These are phyloP conservation scores for Puya raimondii DNA, from an alignment of 176 grass and related monocot species.

Conservation along the genomic window DNA sequence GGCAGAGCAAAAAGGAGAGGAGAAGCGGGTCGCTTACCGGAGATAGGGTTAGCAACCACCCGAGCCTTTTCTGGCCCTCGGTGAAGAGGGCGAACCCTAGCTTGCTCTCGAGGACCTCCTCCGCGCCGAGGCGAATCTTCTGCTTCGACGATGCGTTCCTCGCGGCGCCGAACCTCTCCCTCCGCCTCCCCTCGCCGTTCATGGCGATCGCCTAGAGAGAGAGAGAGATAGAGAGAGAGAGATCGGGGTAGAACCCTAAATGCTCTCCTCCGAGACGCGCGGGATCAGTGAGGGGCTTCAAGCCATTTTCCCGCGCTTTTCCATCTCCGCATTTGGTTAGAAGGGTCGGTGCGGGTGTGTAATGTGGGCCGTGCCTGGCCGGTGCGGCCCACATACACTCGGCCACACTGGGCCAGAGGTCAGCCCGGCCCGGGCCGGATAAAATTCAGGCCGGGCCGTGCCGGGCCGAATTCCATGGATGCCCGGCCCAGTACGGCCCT, in stretches of 20 bases:
- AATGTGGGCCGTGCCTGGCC: no score
- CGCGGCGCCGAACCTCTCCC: neutral
- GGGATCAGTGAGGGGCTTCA: no score
- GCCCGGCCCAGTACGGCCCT: no score
- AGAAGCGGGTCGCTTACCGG: constrained; percentile 32
- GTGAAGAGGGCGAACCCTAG: constrained; percentile 72
- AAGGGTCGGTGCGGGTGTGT: no score
- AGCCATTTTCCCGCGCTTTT: no score
- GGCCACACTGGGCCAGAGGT: no score
- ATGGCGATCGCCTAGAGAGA: constrained; percentile 7
- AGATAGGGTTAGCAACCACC: constrained; percentile 86
- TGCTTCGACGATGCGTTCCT: constrained; percentile 38
- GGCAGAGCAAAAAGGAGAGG: constrained; percentile 1
- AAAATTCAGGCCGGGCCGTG: no score
- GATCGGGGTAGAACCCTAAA: neutral
- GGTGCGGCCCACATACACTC: no score
- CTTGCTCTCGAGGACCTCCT: constrained; percentile 82
- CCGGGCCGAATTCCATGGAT: no score
- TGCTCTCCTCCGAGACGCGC: no score
- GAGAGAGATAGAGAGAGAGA: neutral
- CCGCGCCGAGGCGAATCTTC: constrained; percentile 57
- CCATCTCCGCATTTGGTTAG: no score
- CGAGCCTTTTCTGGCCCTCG: constrained; percentile 60
- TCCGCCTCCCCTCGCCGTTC: constrained; percentile 5
- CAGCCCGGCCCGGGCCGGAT: no score